Evolutionary conservation across 352 stramenopile species (phyloP).

Genomic region (Detonula confervacea): DNA sequence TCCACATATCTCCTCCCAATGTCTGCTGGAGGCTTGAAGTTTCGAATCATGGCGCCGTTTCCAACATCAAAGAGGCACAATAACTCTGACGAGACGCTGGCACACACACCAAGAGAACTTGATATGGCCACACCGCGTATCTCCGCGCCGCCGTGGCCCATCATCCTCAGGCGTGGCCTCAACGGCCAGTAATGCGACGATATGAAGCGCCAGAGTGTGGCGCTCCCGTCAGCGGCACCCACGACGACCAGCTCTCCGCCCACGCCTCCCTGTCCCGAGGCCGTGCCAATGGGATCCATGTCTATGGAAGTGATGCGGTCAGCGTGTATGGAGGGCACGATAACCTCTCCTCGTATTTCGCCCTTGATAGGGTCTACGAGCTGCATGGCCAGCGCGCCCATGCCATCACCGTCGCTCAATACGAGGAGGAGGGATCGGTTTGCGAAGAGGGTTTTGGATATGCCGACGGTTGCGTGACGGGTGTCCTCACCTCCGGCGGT

Average conservation of each 20-base stretch:
- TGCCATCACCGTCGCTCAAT: slow-evolving; percentile 82
- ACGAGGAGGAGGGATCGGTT: slow-evolving; percentile 79
- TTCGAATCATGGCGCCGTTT: slow-evolving; percentile 83
- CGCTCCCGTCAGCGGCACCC: slow-evolving; percentile 79
- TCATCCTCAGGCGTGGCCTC: slow-evolving; percentile 72
- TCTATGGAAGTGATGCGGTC: slow-evolving; percentile 79
- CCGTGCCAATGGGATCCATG: slow-evolving; percentile 84
- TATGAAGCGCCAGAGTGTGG: slow-evolving; percentile 85
- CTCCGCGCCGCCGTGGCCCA: slow-evolving; percentile 69
- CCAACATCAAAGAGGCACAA: slow-evolving; percentile 83
- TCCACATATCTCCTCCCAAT: slow-evolving; percentile 38
- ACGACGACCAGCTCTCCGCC: slow-evolving; percentile 85
- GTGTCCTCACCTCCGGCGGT: slow-evolving; percentile 30
- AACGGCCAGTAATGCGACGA: slow-evolving; percentile 85
- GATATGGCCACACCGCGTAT: slow-evolving; percentile 74
- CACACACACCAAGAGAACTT: slow-evolving; percentile 77
- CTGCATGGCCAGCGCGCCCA: slow-evolving; percentile 80
- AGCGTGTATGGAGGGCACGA: slow-evolving; percentile 79
- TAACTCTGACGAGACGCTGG: slow-evolving; percentile 69
- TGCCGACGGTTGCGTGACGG: slow-evolving; percentile 59
- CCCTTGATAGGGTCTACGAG: slow-evolving; percentile 84
- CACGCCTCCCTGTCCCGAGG: slow-evolving; percentile 80
- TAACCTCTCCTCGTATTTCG: slow-evolving; percentile 76
- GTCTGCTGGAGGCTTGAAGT: slow-evolving; percentile 68
- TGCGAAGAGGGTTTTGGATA: slow-evolving; percentile 85